These are phyloP conservation scores for Antrodiella citrinella DNA, from an alignment of 768 basidiomycete genomes.

Conservation along the genomic window DNA sequence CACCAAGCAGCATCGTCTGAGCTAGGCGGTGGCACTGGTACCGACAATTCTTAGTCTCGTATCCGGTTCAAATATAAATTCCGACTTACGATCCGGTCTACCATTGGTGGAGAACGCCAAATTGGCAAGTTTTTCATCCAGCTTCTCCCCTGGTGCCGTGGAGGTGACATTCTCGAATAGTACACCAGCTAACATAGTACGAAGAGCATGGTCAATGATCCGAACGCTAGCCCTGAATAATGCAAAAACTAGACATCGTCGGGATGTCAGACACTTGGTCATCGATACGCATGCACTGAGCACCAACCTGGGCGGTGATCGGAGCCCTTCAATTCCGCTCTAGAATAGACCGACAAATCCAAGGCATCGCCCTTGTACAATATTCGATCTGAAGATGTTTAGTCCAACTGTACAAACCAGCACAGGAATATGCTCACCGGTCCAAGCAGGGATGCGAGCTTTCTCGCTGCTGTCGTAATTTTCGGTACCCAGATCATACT, in stretches of 20 bases:
- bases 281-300: no score
- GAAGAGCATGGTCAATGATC: slow-evolving; percentile 72
- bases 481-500: slow-evolving; percentile 77
- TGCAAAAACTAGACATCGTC: slow-evolving; percentile 57
- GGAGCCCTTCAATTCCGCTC: slow-evolving; percentile 83
- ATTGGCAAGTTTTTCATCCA: slow-evolving; percentile 63
- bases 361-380: slow-evolving; percentile 70
- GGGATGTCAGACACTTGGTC: not conserved
- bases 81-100: slow-evolving; percentile 34
- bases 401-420: not conserved
- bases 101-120: slow-evolving; percentile 40
- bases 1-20: slow-evolving; percentile 75
- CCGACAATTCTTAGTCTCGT: not conserved
- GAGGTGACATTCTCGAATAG: slow-evolving; percentile 58
- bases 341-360: slow-evolving; percentile 70
- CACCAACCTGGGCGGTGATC: slow-evolving; percentile 86
- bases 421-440: slow-evolving; percentile 46
- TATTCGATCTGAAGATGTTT: slow-evolving; percentile 64
- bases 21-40: slow-evolving; percentile 77
- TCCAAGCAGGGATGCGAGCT: slow-evolving; percentile 95
- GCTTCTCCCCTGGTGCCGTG: slow-evolving; percentile 54
- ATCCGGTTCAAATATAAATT: not conserved
- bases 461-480: slow-evolving; percentile 95
- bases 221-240: slow-evolving; percentile 73
- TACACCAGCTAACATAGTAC: slow-evolving; percentile 56